Percentiles rank a stretch among this genome's conserved stretches.
These are phyloP conservation scores for Calonectria pseudoreteaudii DNA, from an alignment of 2,329 filamentous ascomycete species.

Conservation along the genomic window DNA sequence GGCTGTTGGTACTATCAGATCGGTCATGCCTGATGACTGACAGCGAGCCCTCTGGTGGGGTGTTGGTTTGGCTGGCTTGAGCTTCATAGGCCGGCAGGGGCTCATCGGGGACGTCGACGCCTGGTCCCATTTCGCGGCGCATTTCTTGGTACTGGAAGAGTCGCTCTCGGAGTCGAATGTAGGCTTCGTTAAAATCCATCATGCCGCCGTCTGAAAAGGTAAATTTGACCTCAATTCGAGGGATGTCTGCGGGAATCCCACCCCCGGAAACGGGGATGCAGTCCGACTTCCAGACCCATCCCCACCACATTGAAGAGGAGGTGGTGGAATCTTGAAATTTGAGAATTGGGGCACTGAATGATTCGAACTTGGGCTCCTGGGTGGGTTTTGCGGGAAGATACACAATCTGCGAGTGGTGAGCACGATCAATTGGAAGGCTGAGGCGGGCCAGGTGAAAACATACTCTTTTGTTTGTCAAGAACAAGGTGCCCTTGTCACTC, in stretches of 20 bases:
- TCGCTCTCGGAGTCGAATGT: slow-evolving; percentile 86
- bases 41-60: slow-evolving; percentile 41
- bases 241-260: slow-evolving; percentile 79
- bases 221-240: slow-evolving; percentile 82
- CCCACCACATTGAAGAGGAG: slow-evolving; percentile 86
- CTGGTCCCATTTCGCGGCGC: slow-evolving; percentile 74
- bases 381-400: slow-evolving; percentile 83
- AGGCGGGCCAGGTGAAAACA: slow-evolving; percentile 16
- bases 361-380: slow-evolving; percentile 73
- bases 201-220: slow-evolving; percentile 97
- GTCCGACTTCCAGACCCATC: slow-evolving; percentile 88
- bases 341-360: slow-evolving; percentile 89
- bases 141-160: slow-evolving; percentile 84
- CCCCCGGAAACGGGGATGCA: slow-evolving; percentile 86
- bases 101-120: slow-evolving; percentile 79
- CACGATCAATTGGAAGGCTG: slow-evolving; percentile 5
- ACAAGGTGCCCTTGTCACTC: slow-evolving; percentile 79
- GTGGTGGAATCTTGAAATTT: slow-evolving; percentile 90
- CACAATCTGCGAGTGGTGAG: slow-evolving; percentile 71
- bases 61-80: slow-evolving; percentile 46
- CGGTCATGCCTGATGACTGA: slow-evolving; percentile 43
- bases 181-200: slow-evolving; percentile 86
- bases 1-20: slow-evolving; percentile 52
- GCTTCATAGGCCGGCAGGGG: slow-evolving; percentile 90
- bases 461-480: slow-evolving; percentile 89